Conservation (phyloP, 495 filamentous ascomycete genomes). For the Neurospora sp. region DNA sequence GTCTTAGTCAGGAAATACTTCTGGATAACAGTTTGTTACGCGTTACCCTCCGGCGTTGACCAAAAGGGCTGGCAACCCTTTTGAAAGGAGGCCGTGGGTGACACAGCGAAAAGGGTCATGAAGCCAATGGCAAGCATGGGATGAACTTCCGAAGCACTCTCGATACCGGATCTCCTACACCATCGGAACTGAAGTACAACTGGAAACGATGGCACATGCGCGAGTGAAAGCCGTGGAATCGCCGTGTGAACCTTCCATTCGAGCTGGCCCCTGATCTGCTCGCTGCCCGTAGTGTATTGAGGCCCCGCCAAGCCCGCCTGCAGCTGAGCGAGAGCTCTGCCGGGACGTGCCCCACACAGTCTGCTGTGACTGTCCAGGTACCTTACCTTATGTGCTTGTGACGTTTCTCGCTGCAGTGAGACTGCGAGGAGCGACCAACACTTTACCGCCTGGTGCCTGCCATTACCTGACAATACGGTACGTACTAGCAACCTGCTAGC, state of each 20-base stretch:
- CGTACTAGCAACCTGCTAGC: neutral
- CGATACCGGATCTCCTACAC: neutral
- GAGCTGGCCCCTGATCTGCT: neutral
- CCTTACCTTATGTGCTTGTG: neutral
- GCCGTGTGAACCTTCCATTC: neutral
- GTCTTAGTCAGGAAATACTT: neutral
- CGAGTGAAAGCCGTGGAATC: neutral
- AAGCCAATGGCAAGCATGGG: neutral
- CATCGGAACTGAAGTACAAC: neutral
- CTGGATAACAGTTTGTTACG: neutral
- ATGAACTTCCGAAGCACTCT: neutral
- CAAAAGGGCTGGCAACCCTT: neutral
- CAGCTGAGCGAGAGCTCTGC: neutral
- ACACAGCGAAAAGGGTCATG: neutral
- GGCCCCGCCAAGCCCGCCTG: neutral
- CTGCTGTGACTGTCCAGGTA: neutral
- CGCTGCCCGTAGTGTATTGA: neutral
- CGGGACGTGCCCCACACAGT: neutral
- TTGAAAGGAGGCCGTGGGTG: neutral
- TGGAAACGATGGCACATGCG: neutral
- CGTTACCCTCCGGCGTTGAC: neutral
- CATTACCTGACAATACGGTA: neutral
- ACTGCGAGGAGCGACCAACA: neutral
- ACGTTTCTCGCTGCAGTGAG: neutral
- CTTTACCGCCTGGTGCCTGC: neutral